Conservation (phyloP, 108 stramenopile genomes). For the Cyclotella atomus region DNA sequence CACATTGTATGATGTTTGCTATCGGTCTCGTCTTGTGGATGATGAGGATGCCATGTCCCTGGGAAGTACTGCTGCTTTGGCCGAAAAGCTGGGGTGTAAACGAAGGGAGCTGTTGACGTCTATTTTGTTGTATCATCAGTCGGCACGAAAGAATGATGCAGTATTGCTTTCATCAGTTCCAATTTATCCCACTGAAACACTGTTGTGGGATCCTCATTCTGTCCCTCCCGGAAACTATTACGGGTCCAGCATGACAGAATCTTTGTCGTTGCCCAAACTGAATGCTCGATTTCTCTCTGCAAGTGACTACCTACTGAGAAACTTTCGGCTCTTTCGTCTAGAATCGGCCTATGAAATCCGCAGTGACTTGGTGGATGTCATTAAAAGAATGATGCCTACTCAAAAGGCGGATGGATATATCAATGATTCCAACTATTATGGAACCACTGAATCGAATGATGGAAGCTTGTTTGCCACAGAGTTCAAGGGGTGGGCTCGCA, state of each 20-base stretch:
- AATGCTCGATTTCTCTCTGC: slow-evolving; percentile 90
- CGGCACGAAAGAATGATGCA: slow-evolving; percentile 68
- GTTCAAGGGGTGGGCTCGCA: slow-evolving; percentile 85
- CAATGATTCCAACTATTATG: slow-evolving; percentile 45
- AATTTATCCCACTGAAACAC: slow-evolving; percentile 87
- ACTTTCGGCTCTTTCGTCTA: slow-evolving; percentile 88
- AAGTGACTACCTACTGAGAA: slow-evolving; percentile 90
- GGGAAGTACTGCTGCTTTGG: slow-evolving; percentile 7
- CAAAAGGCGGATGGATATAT: slow-evolving; percentile 34
- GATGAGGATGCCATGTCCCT: slow-evolving; percentile 28
- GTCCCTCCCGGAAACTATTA: slow-evolving; percentile 60
- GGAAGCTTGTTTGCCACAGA: slow-evolving; percentile 50
- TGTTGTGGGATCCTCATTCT: slow-evolving; percentile 88
- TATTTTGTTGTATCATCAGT: slow-evolving; percentile 68
- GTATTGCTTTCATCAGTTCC: slow-evolving; percentile 71
- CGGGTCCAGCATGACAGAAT: slow-evolving; percentile 17
- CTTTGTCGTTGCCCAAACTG: slow-evolving; percentile 90
- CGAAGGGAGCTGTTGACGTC: slow-evolving; percentile 54
- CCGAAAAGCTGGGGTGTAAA: slow-evolving; percentile 24
- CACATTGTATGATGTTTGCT: slow-evolving; percentile 70
- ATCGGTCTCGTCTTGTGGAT: slow-evolving; percentile 76
- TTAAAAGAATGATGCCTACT: slow-evolving; percentile 75
- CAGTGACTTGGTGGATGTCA: slow-evolving; percentile 86
- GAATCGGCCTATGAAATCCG: slow-evolving; percentile 95
- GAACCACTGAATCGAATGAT: slow-evolving; percentile 19